Evolutionary conservation across 805 yeast genomes (phyloP), one percentile per base, ranked within the genome.

Genomic region (Wickerhamomyces tratensis): DNA sequence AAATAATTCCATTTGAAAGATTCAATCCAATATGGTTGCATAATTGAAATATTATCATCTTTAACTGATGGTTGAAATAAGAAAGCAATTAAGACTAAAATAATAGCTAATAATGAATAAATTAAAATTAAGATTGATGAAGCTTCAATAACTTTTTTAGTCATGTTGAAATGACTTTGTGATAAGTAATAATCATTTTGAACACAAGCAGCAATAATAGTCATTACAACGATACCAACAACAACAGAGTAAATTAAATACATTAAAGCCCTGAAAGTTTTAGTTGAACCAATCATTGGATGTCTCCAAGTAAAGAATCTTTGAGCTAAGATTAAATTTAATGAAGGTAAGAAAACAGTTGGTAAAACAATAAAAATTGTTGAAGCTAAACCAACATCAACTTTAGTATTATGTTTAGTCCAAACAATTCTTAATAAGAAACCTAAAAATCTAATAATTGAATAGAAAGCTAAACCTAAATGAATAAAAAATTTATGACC

Each of bases 21-120:
- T 58, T 78, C 76, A 52, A 84, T 74, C 93, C 93, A 84, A 67
- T 78, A 76, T 41, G 93, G 86, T 58, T 79, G 85, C 57, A 75
- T 81, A 41, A 72, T 76, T 49, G 73, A 68, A 36, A 81, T 66
- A 39, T 65, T 57, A 43, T 70, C 71, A 54, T 77, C 82, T 33
- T 59, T 59, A 38, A 64, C 48, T 6, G 85, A 75, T 20, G 85
- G 76, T 49, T 74, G 73, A 52, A 79, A 64, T 42, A 73, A 49
- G 52, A 63, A 82, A 3, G 88, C 75, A 39, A 74, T 51, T 0
- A 57, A 57, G 37, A 82, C 66, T 52, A 83, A 68, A 11, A 61
- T 41, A 39, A 76, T 59, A 3, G 88, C 74, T 3, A 78, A 56
- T 39, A 74, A 59, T 5, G 87, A 74, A 58, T 81, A 83, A 31